Evolutionary conservation across 2,329 filamentous ascomycete genomes (phyloP).

Genomic region (Colletotrichum sp.): DNA sequence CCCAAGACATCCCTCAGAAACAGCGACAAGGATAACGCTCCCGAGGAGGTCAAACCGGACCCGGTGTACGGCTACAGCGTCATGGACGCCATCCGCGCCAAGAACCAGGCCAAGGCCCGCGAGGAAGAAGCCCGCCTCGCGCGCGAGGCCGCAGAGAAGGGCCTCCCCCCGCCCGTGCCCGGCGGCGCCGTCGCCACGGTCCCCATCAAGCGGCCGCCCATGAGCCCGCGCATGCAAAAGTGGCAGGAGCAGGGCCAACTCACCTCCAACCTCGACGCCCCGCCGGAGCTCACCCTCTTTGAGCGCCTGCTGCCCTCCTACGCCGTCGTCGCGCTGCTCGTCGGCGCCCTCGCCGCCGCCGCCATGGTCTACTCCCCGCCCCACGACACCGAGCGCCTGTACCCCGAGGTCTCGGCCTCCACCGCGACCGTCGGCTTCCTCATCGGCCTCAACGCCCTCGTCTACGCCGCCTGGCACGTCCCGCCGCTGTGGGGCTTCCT

Average conservation of each 20-base stretch:
- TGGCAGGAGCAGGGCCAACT: constrained; percentile 43
- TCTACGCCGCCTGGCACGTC: constrained; percentile 65
- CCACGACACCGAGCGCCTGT: constrained; percentile 50
- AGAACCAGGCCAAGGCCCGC: constrained; percentile 54
- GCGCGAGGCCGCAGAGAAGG: constrained; percentile 33
- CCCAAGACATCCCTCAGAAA: neutral
- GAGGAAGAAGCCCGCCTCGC: constrained; percentile 50
- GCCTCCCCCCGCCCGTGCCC: constrained; percentile 37
- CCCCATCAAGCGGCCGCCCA: constrained; percentile 42
- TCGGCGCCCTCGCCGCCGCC: constrained; percentile 47
- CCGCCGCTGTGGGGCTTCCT: constrained; percentile 69
- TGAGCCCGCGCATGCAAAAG: constrained; percentile 45
- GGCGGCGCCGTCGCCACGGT: constrained; percentile 49
- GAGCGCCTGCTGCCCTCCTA: constrained; percentile 61
- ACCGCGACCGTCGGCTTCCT: constrained; percentile 68
- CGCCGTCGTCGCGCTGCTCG: constrained; percentile 49
- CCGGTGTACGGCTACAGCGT: constrained; percentile 63
- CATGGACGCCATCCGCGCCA: constrained; percentile 62
- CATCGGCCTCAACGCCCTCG: constrained; percentile 61
- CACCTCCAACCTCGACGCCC: constrained; percentile 53
- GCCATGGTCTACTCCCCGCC: constrained; percentile 49
- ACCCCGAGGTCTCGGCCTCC: constrained; percentile 65
- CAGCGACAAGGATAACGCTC: constrained; percentile 25
- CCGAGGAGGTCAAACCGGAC: constrained; percentile 35
- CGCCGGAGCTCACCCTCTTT: constrained; percentile 57